A percentile compares a stretch with the other conserved stretches of the same genome.
These are phyloP conservation scores for Hypoxylon sp. DNA, from an alignment of 2,329 filamentous ascomycete species.

Conservation along the genomic window DNA sequence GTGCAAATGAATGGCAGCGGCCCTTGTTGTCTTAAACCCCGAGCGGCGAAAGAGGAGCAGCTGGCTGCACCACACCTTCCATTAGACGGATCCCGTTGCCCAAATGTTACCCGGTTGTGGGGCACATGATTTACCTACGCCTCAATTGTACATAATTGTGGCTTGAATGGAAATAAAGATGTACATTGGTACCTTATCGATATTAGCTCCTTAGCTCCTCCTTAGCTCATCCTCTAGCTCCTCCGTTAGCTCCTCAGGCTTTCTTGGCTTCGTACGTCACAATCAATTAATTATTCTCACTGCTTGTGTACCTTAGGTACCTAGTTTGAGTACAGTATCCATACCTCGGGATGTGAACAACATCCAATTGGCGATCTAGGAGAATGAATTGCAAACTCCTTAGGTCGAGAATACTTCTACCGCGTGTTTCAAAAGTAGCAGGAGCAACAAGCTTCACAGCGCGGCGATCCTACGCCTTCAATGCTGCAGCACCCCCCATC, in stretches of 20 bases:
- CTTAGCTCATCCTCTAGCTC: neutral
- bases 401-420: conserved; percentile 42
- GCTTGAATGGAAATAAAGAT: conserved; percentile 35
- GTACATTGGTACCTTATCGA: conserved; percentile 37
- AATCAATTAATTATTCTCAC: conserved; percentile 8
- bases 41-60: conserved; percentile 43
- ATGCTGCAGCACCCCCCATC: conserved; percentile 80
- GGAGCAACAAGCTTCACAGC: conserved; percentile 26
- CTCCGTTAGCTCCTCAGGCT: neutral
- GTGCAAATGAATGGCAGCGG: conserved; percentile 27
- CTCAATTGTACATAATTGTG: conserved; percentile 32
- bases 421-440: conserved; percentile 31
- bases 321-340: conserved; percentile 16
- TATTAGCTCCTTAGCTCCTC: conserved; percentile 16
- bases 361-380: conserved; percentile 40
- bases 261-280: conserved; percentile 34
- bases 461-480: conserved; percentile 79
- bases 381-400: conserved; percentile 52
- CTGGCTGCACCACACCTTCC: conserved; percentile 25
- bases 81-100: conserved; percentile 25
- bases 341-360: conserved; percentile 47
- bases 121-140: conserved; percentile 38
- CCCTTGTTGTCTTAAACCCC: conserved; percentile 40
- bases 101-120: conserved; percentile 35
- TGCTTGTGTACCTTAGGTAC: too few species aligned